phyloP scores from a whole-genome alignment of 305 asterid genomes.

The Solanum hybrid region DNA sequence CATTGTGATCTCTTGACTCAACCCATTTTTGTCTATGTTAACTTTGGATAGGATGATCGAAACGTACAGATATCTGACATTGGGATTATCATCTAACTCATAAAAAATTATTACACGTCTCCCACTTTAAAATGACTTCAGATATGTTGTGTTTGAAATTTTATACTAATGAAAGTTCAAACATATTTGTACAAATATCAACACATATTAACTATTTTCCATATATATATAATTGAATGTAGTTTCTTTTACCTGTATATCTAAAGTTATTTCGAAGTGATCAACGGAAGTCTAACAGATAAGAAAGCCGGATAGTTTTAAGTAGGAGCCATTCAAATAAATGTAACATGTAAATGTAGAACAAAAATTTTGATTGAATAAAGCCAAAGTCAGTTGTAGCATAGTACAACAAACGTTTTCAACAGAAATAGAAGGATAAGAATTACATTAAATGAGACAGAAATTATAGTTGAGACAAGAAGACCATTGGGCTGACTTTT shows the following conservation, averaged over 20 bases:
- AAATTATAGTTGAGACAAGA: background rate
- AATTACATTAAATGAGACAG: background rate
- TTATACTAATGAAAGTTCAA: background rate
- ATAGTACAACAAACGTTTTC: background rate
- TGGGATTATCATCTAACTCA: background rate
- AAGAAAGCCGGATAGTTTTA: background rate
- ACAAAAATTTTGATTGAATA: background rate
- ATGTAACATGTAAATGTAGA: background rate
- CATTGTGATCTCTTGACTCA: background rate
- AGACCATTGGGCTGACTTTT: background rate
- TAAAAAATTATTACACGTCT: background rate
- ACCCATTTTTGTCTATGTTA: background rate
- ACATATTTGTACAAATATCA: background rate
- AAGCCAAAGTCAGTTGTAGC: background rate
- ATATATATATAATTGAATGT: background rate
- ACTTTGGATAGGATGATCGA: background rate
- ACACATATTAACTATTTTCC: background rate
- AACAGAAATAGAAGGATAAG: background rate
- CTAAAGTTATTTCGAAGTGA: background rate
- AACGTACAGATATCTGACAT: background rate
- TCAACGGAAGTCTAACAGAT: background rate
- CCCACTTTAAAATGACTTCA: background rate
- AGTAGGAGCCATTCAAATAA: background rate
- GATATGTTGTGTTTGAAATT: background rate
- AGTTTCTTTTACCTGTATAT: background rate